Conservation (phyloP, 2,329 filamentous ascomycete genomes). For the Fusarium sp. region DNA sequence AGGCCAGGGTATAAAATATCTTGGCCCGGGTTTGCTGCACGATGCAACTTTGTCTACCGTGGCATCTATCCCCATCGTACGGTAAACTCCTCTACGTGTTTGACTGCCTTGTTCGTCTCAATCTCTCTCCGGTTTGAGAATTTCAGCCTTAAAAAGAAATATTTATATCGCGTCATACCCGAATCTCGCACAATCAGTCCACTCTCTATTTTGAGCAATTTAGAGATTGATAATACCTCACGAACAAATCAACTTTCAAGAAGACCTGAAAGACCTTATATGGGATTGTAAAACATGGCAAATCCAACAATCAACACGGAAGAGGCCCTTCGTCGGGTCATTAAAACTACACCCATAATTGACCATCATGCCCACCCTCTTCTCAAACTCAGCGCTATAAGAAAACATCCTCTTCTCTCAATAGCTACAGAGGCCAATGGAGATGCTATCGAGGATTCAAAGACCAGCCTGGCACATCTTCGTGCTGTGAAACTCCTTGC, state of each 20-base stretch:
- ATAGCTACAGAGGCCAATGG: slow-evolving; percentile 80
- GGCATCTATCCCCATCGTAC: slow-evolving; percentile 14
- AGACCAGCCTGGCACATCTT: slow-evolving; percentile 74
- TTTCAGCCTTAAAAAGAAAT: not conserved
- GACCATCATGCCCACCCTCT: slow-evolving; percentile 81
- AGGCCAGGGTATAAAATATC: slow-evolving; percentile 23
- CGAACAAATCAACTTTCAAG: not conserved
- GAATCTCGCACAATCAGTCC: not conserved
- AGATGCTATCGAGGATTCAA: slow-evolving; percentile 71
- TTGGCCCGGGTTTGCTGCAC: slow-evolving; percentile 14
- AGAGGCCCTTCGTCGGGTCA: slow-evolving; percentile 52
- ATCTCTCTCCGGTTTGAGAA: not conserved
- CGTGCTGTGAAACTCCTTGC: slow-evolving; percentile 77
- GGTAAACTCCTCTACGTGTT: not conserved
- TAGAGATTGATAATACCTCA: not conserved
- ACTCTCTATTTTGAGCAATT: slow-evolving; percentile 3
- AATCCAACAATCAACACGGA: slow-evolving; percentile 27
- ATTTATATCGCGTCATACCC: slow-evolving; percentile 1
- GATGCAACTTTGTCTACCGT: slow-evolving; percentile 25
- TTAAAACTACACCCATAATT: slow-evolving; percentile 71
- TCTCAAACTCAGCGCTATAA: slow-evolving; percentile 62
- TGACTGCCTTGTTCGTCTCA: not conserved
- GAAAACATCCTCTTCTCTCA: slow-evolving; percentile 63
- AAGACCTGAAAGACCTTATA: not conserved
- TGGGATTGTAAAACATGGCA: slow-evolving; percentile 23